phyloP scores from a whole-genome alignment of 176 grass and related monocot species.

The Ananas comosus region DNA sequence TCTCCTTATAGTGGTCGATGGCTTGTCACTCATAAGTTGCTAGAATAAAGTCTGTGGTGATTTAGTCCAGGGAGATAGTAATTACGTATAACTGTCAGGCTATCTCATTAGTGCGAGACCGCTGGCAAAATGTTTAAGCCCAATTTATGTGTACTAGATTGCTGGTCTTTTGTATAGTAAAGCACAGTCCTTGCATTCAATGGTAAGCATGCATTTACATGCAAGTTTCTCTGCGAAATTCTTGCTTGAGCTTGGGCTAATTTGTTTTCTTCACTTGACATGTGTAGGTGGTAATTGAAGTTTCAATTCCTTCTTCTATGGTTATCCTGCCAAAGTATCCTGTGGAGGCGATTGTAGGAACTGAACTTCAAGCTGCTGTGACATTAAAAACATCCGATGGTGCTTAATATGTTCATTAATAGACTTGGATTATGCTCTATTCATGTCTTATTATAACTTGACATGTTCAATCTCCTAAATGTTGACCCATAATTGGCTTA shows the following conservation, averaged over 20 bases:
- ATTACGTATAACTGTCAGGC: no score
- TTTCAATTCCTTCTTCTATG: conserved; percentile 55
- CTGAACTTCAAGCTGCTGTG: conserved; percentile 60
- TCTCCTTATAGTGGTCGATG: no score
- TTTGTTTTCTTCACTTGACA: conserved; percentile 16
- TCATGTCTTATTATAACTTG: background rate
- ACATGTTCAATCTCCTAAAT: conserved; percentile 19
- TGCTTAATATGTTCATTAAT: conserved; percentile 24
- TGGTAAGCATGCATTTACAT: no score
- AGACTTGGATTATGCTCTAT: conserved; percentile 1
- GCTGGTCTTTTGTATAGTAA: no score
- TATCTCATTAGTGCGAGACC: no score
- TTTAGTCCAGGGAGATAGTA: no score
- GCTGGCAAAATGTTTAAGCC: no score
- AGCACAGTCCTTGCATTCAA: no score
- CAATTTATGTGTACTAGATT: no score
- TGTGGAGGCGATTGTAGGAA: conserved; percentile 80
- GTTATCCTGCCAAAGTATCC: conserved; percentile 73
- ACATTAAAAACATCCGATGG: conserved; percentile 64
- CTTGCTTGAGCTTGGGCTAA: background rate
- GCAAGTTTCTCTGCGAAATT: background rate
- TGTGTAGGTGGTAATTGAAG: conserved; percentile 59
- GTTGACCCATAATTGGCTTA: conserved; percentile 25
- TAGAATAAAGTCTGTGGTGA: no score
- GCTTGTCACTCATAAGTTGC: no score